Evolutionary conservation across 352 stramenopile genomes (phyloP), one percentile per base, ranked within the genome.

Genomic region (Globisporangium irregulare): DNA sequence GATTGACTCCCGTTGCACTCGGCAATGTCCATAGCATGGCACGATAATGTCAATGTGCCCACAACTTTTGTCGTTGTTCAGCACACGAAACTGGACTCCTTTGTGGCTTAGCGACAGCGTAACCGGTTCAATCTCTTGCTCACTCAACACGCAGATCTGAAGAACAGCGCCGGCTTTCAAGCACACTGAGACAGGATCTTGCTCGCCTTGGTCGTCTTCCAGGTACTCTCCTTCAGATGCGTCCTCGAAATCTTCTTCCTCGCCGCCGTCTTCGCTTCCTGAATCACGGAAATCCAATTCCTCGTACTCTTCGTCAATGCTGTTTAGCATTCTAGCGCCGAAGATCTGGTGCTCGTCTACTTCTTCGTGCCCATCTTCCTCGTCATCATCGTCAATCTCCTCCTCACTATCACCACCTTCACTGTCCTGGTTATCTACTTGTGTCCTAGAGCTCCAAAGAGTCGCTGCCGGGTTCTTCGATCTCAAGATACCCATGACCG

Each of bases 381-480:
- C 20, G 29, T 22, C 41, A 15, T 18, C 34, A 24, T 7, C 18
- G 3, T 22, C 14, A 36, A 32, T 14, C 4, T 53, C 4, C 0
- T 25, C 46, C 9, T 34, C 51, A 14, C 51, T 24, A 18, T 29
- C n/a, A 9, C 8, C 51, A 10, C 14, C 53, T 22, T 10, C 53
- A 38, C 8, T 10, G 20, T 5, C 27, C 54, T 6, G 15, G 20
- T 48, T 15, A 25, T 59, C 25, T 12, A 15, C 54, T 22, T 41
- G 27, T 59, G 4, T 59, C 10, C 27, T 20, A 25, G 36, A n/a
- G 2, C 27, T 18, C 54, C 54, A 48, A 20, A 69, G 57, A 14
- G 24, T 46, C 20, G 53, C 56, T 25, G 55, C 64, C 18, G 64
- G 64, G 18, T 69, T 60, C 41, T 43, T 69, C 10, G 55, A 22